Percentiles rank a stretch among this genome's conserved stretches.
phyloP scores from a whole-genome alignment of 2,329 filamentous ascomycete genomes.

The Fusarium pseudograminearum region DNA sequence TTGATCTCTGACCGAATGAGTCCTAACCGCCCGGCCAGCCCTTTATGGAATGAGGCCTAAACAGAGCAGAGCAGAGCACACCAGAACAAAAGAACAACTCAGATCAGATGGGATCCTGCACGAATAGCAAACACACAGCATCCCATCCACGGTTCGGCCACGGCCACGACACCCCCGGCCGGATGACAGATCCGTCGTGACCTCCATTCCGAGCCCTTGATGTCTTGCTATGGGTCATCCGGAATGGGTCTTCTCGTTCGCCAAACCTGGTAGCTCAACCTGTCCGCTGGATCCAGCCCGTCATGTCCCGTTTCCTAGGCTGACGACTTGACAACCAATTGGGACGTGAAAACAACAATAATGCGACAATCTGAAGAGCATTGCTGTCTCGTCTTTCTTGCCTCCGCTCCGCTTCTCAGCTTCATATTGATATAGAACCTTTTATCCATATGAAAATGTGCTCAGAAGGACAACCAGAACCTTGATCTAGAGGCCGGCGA shows the following conservation, averaged over 20 bases:
- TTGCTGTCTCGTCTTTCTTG: conserved; percentile 11
- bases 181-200: conserved; percentile 46
- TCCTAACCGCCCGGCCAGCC: conserved; percentile 25
- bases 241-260: conserved; percentile 44
- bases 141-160: conserved; percentile 34
- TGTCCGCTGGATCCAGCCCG: conserved; percentile 49
- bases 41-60: conserved; percentile 32
- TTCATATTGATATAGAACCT: conserved; percentile 2
- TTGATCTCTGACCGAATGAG: conserved; percentile 16
- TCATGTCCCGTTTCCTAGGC: conserved; percentile 45
- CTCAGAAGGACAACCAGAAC: conserved; percentile 17
- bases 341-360: conserved; percentile 21
- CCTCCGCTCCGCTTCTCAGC: conserved; percentile 1
- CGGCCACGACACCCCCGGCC: conserved; percentile 35
- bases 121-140: conserved; percentile 21
- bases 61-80: conserved; percentile 13
- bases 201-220: conserved; percentile 45
- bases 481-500: conserved; percentile 35
- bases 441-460: conserved; percentile 12
- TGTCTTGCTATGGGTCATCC: conserved; percentile 42
- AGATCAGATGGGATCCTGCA: conserved; percentile 26
- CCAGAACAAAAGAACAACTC: conserved; percentile 12
- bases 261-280: conserved; percentile 47
- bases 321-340: conserved; percentile 43
- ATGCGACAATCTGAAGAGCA: conserved; percentile 21